Evolutionary conservation across 352 stramenopile species (phyloP), one percentile per base, ranked within the genome.

Genomic region (Plasmopara muralis): DNA sequence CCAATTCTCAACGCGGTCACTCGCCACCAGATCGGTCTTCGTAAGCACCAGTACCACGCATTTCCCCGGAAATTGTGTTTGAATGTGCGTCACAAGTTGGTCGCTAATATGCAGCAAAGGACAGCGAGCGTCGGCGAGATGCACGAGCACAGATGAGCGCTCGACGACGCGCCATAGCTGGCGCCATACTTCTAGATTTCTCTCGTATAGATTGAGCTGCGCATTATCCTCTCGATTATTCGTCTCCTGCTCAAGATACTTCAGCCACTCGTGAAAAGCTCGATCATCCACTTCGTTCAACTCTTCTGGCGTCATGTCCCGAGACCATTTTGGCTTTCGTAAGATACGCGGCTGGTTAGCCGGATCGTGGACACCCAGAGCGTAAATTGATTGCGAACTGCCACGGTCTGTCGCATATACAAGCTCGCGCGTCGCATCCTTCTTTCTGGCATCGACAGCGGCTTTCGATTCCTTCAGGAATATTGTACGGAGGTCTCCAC

Each of bases 1-100:
- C 97, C 97, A 99, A 38, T 93, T 70, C 49, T 89, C 82, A 5
- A 97, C 95, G 15, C 72, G 72, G 6, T 72, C 64, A 2, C 52
- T 43, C n/a, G 54, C 52, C 33, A 99, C 95, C 15, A 99, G 81
- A 66, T 99, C 97, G 39, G 97, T 96, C 70, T 99, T 99, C 52
- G 98, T 99, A n/a, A 99, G 59, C n/a, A 99, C 95, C 5, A 99
- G 65, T 16, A 99, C 74, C n/a, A 99, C 73, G 9, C 83, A 72
- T 68, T 99, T 99, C 59, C 57, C 63, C 12, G 74, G 72, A 12
- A 69, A 66, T 0, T 69, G 49, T 5, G 43, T 51, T 5, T 49
- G 55, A 41, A 88, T 69, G 50, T 88, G 57, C n/a, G 45, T 60
- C 46, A 88, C 66, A 34, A 92, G 50, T 30, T 61, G 74, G 40